Evolutionary conservation across 352 stramenopile genomes (phyloP).

Genomic region (Phytophthora litchii): DNA sequence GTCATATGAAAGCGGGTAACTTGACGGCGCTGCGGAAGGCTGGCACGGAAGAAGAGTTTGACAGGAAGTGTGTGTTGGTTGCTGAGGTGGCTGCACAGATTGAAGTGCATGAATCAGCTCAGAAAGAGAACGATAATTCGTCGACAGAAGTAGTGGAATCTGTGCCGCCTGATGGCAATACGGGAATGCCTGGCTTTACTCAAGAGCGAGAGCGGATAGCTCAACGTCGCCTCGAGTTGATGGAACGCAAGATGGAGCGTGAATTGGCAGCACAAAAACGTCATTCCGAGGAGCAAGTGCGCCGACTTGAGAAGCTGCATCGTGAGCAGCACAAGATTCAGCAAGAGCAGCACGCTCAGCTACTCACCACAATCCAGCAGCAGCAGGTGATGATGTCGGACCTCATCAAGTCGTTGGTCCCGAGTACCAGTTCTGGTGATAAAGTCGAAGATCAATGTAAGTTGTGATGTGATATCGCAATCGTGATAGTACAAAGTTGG

Average conservation of each 20-base stretch:
- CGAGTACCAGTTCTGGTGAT: neutral
- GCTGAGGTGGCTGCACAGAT: constrained; percentile 16
- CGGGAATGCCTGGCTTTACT: neutral
- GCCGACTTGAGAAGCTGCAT: constrained; percentile 26
- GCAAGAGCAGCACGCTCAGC: constrained; percentile 29
- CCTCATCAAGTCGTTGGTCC: constrained; percentile 28
- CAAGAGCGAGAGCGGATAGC: constrained; percentile 18
- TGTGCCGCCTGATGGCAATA: neutral
- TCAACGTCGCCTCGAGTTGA: constrained; percentile 28
- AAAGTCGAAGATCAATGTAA: no score
- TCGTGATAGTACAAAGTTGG: no score
- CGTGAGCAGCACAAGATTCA: constrained; percentile 29
- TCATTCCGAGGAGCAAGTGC: constrained; percentile 35
- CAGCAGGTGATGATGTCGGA: constrained; percentile 39
- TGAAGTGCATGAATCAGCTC: constrained; percentile 1
- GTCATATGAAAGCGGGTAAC: constrained; percentile 28
- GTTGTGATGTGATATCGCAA: no score
- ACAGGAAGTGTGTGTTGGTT: constrained; percentile 27
- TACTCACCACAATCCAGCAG: constrained; percentile 34
- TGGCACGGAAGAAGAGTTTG: constrained; percentile 29
- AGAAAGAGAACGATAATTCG: neutral
- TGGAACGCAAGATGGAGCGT: constrained; percentile 36
- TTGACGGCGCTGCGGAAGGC: constrained; percentile 32
- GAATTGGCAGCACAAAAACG: constrained; percentile 33
- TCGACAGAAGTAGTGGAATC: neutral